These are phyloP conservation scores for Closterium sp. DNA, from an alignment of 139 green algal genomes.

Conservation along the genomic window DNA sequence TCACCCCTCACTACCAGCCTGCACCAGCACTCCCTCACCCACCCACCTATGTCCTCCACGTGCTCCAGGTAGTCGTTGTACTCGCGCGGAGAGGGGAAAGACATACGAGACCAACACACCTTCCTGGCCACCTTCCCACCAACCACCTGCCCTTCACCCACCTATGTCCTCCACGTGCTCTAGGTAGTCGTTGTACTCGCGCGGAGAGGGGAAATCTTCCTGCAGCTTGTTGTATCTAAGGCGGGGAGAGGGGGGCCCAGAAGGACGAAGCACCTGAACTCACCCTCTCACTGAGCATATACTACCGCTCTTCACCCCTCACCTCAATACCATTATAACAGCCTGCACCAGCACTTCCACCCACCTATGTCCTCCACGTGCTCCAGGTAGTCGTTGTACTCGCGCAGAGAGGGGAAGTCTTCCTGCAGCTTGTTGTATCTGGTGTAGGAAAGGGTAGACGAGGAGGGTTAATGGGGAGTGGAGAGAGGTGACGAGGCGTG, in stretches of 20 bases:
- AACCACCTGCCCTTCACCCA: conserved; percentile 36
- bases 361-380: conserved; percentile 72
- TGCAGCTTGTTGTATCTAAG: conserved; percentile 66
- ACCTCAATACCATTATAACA: no score
- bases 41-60: conserved; percentile 70
- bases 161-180: conserved; percentile 75
- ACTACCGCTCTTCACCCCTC: no score
- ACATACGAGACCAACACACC: no score
- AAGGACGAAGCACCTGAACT: no score
- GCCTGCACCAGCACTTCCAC: no score
- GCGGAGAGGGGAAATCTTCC: conserved; percentile 63
- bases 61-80: conserved; percentile 76
- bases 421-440: conserved; percentile 53
- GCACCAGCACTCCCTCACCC: no score
- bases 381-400: conserved; percentile 75
- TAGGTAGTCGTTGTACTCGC: conserved; percentile 71
- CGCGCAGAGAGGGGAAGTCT: conserved; percentile 37
- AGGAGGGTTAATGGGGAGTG: no score
- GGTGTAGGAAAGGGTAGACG: no score
- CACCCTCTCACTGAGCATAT: no score
- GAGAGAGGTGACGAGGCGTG: no score
- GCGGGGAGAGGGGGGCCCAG: no score
- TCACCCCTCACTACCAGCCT: no score
- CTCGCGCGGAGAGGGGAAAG: conserved; percentile 58
- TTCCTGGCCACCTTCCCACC: conserved; percentile 60